Evolutionary conservation across 2,329 filamentous ascomycete genomes (phyloP), one percentile per base, ranked within the genome.

Genomic region (Penicillium expansum): DNA sequence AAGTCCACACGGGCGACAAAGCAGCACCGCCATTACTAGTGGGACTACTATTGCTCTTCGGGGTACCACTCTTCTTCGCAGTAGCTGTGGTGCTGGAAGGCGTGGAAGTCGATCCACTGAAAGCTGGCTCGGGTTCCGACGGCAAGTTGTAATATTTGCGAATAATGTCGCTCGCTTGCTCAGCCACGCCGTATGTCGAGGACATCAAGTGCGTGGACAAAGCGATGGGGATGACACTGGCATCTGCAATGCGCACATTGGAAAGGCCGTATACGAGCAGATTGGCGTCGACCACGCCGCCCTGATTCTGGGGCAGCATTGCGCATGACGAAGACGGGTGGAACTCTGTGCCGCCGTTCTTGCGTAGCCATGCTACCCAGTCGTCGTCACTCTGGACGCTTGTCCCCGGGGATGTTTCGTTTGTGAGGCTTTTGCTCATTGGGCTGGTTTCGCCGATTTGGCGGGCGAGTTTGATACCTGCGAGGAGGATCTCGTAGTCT

Each of bases 171-270:
- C 52, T 55, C 5, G 52, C 52, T 29, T 50, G 65, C 48, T 73
- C 71, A 4, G 71, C 70, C 11, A 73, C 32, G 0, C 70, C 71
- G 35, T 73, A 73, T 13, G 71, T 73, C 14, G 69, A 71, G 5
- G 64, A 54, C 70, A 73, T 73, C 18, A 73, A 61, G 58, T 73
- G 71, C 1, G 70, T 69, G 0, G 70, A 71, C 48, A 73, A 59
- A 2, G 70, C 49, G 18, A 69, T 68, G 0, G 68, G 68, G 0
- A 65, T 60, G 5, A 70, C 60, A 51, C 67, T 69, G 9, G 69
- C 68, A 5, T 72, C 70, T 0, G 66, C 67, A 5, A 72, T 64
- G 4, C 70, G 66, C 9, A 72, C 67, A 48, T 72, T 72, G 0
- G 61, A 48, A 6, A 71, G 65, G 1, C 70, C 70, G 47, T 71